Evolutionary conservation across 805 yeast genomes (phyloP).

Genomic region (Isabelozyma gotoi): DNA sequence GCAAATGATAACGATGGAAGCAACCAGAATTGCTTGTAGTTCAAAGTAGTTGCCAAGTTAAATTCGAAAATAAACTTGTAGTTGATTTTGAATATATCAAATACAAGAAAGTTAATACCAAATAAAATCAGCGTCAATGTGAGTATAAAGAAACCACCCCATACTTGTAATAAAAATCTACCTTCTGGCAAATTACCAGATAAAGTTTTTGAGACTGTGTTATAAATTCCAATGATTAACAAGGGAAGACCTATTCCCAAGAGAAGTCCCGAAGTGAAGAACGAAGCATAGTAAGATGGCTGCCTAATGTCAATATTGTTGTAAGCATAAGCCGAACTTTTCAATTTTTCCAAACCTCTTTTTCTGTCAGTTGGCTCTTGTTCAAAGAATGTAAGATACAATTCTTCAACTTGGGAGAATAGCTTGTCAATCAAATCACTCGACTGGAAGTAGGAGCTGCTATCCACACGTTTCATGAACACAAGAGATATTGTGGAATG

Average conservation of each 20-base stretch:
- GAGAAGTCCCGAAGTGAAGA: slow-evolving; percentile 64
- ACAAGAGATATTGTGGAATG: slow-evolving; percentile 38
- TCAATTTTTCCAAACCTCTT: slow-evolving; percentile 67
- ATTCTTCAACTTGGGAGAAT: slow-evolving; percentile 60
- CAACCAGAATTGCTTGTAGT: slow-evolving; percentile 63
- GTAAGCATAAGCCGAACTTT: slow-evolving; percentile 40
- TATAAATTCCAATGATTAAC: slow-evolving; percentile 54
- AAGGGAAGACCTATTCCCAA: slow-evolving; percentile 74
- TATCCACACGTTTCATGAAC: slow-evolving; percentile 60
- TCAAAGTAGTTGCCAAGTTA: slow-evolving; percentile 63
- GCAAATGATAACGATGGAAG: slow-evolving; percentile 62
- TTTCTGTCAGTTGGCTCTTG: slow-evolving; percentile 53
- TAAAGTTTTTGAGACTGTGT: slow-evolving; percentile 45
- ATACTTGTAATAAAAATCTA: slow-evolving; percentile 68
- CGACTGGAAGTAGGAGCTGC: slow-evolving; percentile 52
- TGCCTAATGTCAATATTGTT: slow-evolving; percentile 26
- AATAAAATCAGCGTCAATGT: slow-evolving; percentile 62
- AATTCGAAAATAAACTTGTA: slow-evolving; percentile 92
- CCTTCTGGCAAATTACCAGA: slow-evolving; percentile 52
- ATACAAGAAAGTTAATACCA: slow-evolving; percentile 66
- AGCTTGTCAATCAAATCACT: slow-evolving; percentile 69
- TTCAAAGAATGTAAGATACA: slow-evolving; percentile 66
- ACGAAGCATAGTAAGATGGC: slow-evolving; percentile 36
- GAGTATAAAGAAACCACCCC: slow-evolving; percentile 86
- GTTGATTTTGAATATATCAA: slow-evolving; percentile 76